Evolutionary conservation across 192 early-diverging fungal species (phyloP).

Genomic region (Mortierella antarctica): DNA sequence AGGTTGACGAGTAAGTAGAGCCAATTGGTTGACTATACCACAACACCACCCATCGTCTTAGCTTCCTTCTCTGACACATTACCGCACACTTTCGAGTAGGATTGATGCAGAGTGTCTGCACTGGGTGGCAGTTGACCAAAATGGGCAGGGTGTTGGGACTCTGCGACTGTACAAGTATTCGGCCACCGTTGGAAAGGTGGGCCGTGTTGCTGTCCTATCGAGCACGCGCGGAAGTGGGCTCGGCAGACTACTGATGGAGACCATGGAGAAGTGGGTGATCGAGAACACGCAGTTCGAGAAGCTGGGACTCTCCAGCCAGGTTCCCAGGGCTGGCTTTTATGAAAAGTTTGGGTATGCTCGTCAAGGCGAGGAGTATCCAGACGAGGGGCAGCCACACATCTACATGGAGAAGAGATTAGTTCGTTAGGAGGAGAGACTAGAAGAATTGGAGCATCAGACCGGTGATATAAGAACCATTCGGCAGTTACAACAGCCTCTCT

Average conservation of each 20-base stretch:
- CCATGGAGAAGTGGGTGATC: slow-evolving; percentile 18
- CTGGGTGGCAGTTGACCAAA: slow-evolving; percentile 33
- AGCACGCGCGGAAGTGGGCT: slow-evolving; percentile 40
- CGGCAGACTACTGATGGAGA: slow-evolving; percentile 38
- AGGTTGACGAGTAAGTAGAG: slow-evolving; percentile 42
- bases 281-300: slow-evolving; percentile 19
- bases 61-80: too few species aligned
- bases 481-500: neutral
- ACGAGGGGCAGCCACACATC: slow-evolving; percentile 49
- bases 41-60: neutral
- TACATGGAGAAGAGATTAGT: slow-evolving; percentile 23
- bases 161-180: slow-evolving; percentile 38
- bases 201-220: slow-evolving; percentile 36
- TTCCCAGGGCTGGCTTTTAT: slow-evolving; percentile 40
- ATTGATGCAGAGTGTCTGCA: slow-evolving; percentile 42
- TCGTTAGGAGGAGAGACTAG: neutral
- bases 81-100: neutral
- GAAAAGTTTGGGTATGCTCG: slow-evolving; percentile 32
- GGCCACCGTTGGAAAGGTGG: slow-evolving; percentile 32
- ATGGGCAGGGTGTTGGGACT: slow-evolving; percentile 24
- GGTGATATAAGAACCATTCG: neutral
- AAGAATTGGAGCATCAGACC: too few species aligned
- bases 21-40: neutral
- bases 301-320: slow-evolving; percentile 30
- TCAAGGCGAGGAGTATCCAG: slow-evolving; percentile 28